Percentiles rank a stretch among this genome's conserved stretches.
Evolutionary conservation across 805 yeast species (phyloP).

Genomic region (Tanozyma kutaoensis): DNA sequence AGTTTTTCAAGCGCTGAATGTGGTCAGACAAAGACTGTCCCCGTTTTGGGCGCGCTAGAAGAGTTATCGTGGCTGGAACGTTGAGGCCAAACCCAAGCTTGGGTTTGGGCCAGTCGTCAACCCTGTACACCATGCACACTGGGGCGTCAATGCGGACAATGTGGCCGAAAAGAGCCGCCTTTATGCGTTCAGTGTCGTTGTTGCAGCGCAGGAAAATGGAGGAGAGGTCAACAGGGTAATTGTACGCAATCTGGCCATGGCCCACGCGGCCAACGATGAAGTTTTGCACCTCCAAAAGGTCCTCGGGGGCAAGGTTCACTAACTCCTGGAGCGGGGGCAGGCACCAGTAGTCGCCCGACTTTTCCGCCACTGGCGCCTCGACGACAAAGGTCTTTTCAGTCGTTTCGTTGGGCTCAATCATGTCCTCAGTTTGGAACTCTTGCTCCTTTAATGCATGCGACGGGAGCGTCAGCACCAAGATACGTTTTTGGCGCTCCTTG

Average conservation of each 20-base stretch:
- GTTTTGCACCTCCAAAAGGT: constrained; percentile 41
- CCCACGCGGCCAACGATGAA: constrained; percentile 60
- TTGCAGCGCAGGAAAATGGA: constrained; percentile 29
- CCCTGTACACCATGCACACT: constrained; percentile 52
- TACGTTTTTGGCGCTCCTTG: constrained; percentile 18
- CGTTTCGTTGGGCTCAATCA: too few species aligned
- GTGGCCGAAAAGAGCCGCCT: constrained; percentile 22
- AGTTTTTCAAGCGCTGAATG: constrained; percentile 35
- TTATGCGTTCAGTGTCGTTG: constrained; percentile 22
- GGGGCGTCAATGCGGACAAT: constrained; percentile 29
- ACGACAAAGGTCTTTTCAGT: too few species aligned
- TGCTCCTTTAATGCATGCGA: too few species aligned
- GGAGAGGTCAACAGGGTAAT: constrained; percentile 56
- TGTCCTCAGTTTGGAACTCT: too few species aligned
- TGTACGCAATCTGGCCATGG: constrained; percentile 54
- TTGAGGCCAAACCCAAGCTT: constrained; percentile 57
- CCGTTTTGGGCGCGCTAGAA: constrained; percentile 46
- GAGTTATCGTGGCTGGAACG: constrained; percentile 61
- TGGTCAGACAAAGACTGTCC: constrained; percentile 28
- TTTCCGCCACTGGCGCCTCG: too few species aligned
- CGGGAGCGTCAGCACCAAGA: too few species aligned
- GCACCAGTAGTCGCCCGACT: constrained; percentile 63
- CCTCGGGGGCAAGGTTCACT: constrained; percentile 25
- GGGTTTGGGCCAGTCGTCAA: constrained; percentile 33
- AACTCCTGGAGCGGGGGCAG: constrained; percentile 48